Conservation (phyloP, 1,284 basidiomycete genomes). For the Leccinum angustisporum region DNA sequence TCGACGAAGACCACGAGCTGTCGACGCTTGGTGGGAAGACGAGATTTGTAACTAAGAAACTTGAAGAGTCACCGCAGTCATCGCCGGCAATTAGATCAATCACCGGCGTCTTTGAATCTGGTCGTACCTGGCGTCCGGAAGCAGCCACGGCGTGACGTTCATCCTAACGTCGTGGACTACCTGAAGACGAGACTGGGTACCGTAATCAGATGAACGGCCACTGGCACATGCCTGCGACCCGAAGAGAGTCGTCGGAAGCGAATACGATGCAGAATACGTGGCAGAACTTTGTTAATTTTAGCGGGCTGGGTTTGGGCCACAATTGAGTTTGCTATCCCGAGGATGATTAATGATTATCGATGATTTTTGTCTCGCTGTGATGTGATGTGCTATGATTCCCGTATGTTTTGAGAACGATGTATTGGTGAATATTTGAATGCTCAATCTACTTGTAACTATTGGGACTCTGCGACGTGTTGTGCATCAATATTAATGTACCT, state of each 20-base stretch:
- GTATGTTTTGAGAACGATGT: conserved; percentile 5
- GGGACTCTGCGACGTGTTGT: conserved; percentile 12
- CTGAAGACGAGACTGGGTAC: conserved; percentile 48
- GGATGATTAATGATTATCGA: background rate
- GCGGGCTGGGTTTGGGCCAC: conserved; percentile 27
- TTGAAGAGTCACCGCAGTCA: conserved; percentile 47
- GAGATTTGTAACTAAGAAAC: conserved; percentile 62
- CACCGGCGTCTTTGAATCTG: conserved; percentile 67
- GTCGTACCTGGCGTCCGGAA: conserved; percentile 54
- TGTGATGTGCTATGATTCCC: conserved; percentile 11
- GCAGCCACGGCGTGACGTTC: conserved; percentile 37
- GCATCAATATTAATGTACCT: conserved; percentile 11
- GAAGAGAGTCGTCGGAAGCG: conserved; percentile 52
- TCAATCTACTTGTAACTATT: conserved; percentile 22
- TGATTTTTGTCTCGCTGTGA: background rate
- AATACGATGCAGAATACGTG: conserved; percentile 56
- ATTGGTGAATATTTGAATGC: background rate
- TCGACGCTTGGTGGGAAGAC: conserved; percentile 61
- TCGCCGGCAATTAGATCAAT: conserved; percentile 55
- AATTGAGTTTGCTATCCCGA: conserved; percentile 6
- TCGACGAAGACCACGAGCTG: conserved; percentile 34
- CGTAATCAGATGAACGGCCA: conserved; percentile 36
- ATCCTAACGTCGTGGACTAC: conserved; percentile 65
- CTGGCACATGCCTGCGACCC: conserved; percentile 29
- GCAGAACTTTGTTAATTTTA: conserved; percentile 53